Base-by-base conservation (phyloP, 2,329 filamentous ascomycete species). In the Fusarium nodosum region DNA sequence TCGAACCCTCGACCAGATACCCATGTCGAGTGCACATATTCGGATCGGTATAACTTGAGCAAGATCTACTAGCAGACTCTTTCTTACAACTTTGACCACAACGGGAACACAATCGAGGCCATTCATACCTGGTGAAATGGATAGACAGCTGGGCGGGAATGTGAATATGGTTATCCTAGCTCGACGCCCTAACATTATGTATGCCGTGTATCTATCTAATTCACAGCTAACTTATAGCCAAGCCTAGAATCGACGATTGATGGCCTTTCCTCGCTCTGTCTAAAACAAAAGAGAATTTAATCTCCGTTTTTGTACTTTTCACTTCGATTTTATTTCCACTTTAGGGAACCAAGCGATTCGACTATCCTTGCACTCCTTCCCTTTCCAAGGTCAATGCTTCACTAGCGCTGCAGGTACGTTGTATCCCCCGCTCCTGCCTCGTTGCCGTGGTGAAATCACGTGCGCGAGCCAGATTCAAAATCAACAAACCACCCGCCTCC, bases 381-480 rank as follows among this genome's bases (percentile, higher is more conserved):
- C 60, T 54, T 62, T 69, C 60, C 68, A 47, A 56, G 59, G 60
- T 22, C 64, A 56, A 44, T 59, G 55, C 59, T 60, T 64, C 62
- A 60, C 63, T 64, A 70, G 60, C 51, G 67, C 68, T 71, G 68
- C 68, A 71, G 68, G 68, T 63, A 71, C 68, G 68, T 71, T 62
- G 63, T 51, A 52, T 62, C 63, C 66, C 62, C 66, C 58, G 51
- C 59, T 65, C 46, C 59, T 54, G 61, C 56, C 55, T 63, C 62
- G 76, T 78, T 78, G 76, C 76, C 55, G 72, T 77, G 76, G 76
- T 77, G 75, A 77, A 74, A 68, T 77, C 75, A 77, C 76, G 75
- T 76, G 76, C 51, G 30, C 47, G 54, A 48, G 15, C 39, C 38
- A 46, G 44, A 44, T 45, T 66, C 46, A 54, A 66, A 62, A 73